Evolutionary conservation across 2,329 filamentous ascomycete species (phyloP), one percentile per base, ranked within the genome.

Genomic region (Pleurostoma richardsiae): DNA sequence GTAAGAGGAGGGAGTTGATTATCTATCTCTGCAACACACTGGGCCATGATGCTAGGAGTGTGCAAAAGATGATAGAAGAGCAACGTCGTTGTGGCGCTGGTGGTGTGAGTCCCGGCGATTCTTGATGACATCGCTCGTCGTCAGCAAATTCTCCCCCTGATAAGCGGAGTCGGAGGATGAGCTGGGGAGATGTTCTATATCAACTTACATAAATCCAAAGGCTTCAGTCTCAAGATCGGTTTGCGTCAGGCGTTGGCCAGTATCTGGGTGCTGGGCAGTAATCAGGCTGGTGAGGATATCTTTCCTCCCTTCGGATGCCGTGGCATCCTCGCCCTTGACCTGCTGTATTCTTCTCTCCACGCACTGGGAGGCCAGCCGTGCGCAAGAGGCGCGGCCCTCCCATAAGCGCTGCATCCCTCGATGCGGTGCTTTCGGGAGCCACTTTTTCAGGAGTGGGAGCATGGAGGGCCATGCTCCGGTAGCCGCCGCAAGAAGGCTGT

Each of bases 211-310:
- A 42, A 66, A 64, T 1, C 60, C 64, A 52, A 67, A 68, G 4
- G 63, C 63, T 42, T 68, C 63, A 0, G 64, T 60, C 43, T 64
- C 58, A 1, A 67, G 48, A 30, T 68, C 64, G 2, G 36, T 45
- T 38, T 56, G 52, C 1, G 54, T 56, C n/a, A 68, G 49, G 2
- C 39, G 46, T 30, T 57, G 55, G 0, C 64, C 63, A 1, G 63
- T 66, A n/a, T 66, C 62, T 2, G 65, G 65, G 44, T 67, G 49
- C 28, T 56, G 62, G 1, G 65, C 63, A 10, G 58, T n/a, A 6
- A 67, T 66, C n/a, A 68, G 44, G 45, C 59, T 63, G 1, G 63
- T 67, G 6, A 68, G 48, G 7, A 67, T 52, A 30, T 65, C 60
- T 36, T 63, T 64, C 19, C 57, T 54, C 43, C 59, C 49, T 5